Evolutionary conservation across 257 asterid species (phyloP), one percentile per base, ranked within the genome.

Genomic region (Paraleonurus japonicus): DNA sequence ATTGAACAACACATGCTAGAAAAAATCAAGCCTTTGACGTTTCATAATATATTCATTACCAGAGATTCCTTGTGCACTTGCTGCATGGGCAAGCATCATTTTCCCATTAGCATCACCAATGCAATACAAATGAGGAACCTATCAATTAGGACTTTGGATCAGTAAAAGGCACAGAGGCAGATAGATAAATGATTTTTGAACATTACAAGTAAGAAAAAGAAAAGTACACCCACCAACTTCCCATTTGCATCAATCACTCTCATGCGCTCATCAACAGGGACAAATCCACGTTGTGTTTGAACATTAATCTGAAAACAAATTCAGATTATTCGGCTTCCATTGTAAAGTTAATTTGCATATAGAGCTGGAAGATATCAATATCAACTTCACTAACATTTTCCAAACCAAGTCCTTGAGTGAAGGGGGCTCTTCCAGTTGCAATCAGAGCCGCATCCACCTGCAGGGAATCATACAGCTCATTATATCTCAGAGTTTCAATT

Each of bases 81-180:
- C 97, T 53, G 98, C 99, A 78, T 95, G 99, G 69, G 99, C 99
- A 76, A 92, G 96, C 99, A 95, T 95, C 99, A 95, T 71, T 83
- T 86, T 95, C 43, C 99, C 99, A 85, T 92, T 92, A 78, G 99
- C 99, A 87, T 95, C 99, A 77, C 98, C 98, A 69, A 95, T 92
- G 86, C 99, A 95, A 79, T 88, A 95, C 80, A 95, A 80, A 76
- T 92, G 92, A 60, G 98, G 98, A 76, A 95, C 98, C 99, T 95
- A 81, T 53, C 37, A 63, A 77, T 59, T 72, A 85, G 43, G 39
- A 69, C 24, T 27, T 27, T 33, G 53, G 71, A 68, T 83, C 28
- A 77, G 85, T 65, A 33, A 67, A 77, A 41, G 70, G 61, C 20
- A 59, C 37, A 12, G 51, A 78, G 54, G 64, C 48, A 76, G 62